These are phyloP conservation scores for Mycogone perniciosa DNA, from an alignment of 2,329 filamentous ascomycete species.

Conservation along the genomic window DNA sequence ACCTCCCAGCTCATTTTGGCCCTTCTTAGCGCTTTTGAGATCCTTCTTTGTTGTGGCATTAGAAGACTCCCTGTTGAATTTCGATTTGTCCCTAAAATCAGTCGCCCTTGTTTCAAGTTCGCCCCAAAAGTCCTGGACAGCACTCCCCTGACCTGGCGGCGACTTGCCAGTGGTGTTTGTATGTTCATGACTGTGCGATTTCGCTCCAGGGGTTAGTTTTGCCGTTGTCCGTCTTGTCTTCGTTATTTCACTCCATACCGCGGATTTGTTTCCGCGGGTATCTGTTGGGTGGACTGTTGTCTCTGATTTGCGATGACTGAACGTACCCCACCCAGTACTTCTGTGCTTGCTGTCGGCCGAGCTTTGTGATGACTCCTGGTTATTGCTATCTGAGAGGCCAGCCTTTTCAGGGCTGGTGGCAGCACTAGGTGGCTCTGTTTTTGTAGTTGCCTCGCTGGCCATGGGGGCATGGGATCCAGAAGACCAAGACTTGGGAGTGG, in stretches of 20 bases:
- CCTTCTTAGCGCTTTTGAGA: not conserved
- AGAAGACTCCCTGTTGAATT: not conserved
- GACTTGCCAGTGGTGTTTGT: not conserved
- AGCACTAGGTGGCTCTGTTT: not conserved
- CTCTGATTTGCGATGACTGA: constrained; percentile 18
- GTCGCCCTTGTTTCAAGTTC: constrained; percentile 19
- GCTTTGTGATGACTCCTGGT: constrained; percentile 2
- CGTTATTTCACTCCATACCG: constrained; percentile 15
- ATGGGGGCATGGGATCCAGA: constrained; percentile 8
- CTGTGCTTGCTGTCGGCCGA: constrained; percentile 3
- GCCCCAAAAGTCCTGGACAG: constrained; percentile 20
- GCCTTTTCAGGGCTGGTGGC: not conserved
- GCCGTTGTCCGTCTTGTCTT: constrained; percentile 2
- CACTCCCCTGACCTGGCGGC: not conserved
- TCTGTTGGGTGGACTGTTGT: constrained; percentile 5
- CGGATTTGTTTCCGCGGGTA: constrained; percentile 13
- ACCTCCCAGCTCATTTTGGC: not conserved
- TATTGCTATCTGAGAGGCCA: not conserved
- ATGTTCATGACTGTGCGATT: constrained; percentile 1
- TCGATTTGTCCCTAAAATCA: constrained; percentile 12
- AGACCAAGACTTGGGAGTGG: constrained; percentile 23
- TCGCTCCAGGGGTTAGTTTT: constrained; percentile 4
- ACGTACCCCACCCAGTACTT: constrained; percentile 17
- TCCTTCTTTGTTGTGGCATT: not conserved
- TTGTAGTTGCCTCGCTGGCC: too few species aligned